These are phyloP conservation scores for Cupressus sempervirens DNA, from an alignment of 75 land plant species.

Conservation along the genomic window DNA sequence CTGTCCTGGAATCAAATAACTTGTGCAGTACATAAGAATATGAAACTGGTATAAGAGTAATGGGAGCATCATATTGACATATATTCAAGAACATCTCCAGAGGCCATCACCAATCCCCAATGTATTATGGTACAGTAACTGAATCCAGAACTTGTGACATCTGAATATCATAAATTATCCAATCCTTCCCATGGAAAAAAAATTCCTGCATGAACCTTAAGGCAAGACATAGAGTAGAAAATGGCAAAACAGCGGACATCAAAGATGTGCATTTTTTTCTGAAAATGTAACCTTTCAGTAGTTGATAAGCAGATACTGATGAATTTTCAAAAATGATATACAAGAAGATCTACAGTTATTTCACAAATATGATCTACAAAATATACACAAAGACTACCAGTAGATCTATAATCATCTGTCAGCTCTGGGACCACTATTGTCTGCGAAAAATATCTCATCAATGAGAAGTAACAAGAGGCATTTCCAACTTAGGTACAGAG, in stretches of 20 bases:
- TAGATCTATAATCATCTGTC: neutral
- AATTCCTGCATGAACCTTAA: neutral
- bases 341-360: neutral
- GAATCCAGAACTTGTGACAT: neutral
- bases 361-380: neutral
- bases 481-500: constrained; percentile 23
- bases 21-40: neutral
- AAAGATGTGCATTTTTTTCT: neutral
- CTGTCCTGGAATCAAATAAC: neutral
- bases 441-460: neutral
- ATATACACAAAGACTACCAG: neutral
- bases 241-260: neutral
- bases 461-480: neutral
- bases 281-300: neutral
- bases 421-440: neutral
- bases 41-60: neutral
- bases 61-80: neutral
- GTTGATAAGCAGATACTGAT: neutral
- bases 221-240: neutral
- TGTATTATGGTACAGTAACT: neutral
- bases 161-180: neutral
- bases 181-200: neutral
- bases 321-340: constrained; percentile 11
- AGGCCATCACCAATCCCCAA: neutral
- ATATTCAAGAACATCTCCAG: neutral